Percentiles rank a stretch among this genome's conserved stretches.
Evolutionary conservation across 805 yeast genomes (phyloP).

Genomic region (Pichia gijzeniarum): DNA sequence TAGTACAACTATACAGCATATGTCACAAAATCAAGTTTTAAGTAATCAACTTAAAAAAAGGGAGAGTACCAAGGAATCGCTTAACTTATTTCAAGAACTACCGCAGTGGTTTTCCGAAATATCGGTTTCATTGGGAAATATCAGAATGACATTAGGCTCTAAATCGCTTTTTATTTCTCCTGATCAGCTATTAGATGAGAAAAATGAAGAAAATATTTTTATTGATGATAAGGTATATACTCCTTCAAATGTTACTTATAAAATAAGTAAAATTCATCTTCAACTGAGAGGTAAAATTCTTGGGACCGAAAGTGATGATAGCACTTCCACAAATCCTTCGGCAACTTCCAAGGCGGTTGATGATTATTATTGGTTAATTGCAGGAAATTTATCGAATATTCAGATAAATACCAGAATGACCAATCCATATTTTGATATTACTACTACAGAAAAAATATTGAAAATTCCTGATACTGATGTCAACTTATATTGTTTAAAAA

Average conservation of each 20-base stretch:
- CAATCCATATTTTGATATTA: background rate
- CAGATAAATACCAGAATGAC: constrained; percentile 3
- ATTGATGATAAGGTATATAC: background rate
- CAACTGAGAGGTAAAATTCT: background rate
- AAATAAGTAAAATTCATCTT: constrained; percentile 1
- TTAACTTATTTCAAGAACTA: constrained; percentile 23
- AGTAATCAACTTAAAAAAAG: background rate
- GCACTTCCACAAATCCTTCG: constrained; percentile 2
- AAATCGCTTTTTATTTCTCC: constrained; percentile 18
- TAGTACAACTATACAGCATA: constrained; percentile 1
- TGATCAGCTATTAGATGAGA: constrained; percentile 10
- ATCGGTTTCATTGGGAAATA: constrained; percentile 16
- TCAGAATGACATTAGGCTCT: constrained; percentile 15
- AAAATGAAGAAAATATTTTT: background rate
- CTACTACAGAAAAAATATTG: constrained; percentile 1
- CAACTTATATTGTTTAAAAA: constrained; percentile 10
- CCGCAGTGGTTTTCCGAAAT: constrained; percentile 31
- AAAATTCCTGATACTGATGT: constrained; percentile 7
- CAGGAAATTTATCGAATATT: background rate
- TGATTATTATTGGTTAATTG: constrained; percentile 13
- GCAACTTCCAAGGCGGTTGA: constrained; percentile 4
- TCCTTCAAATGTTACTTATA: constrained; percentile 7
- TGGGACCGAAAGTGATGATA: constrained; percentile 1
- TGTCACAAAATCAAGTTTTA: background rate
- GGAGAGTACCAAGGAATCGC: constrained; percentile 2